phyloP scores from a whole-genome alignment of 768 basidiomycete species.

The Leccinum variicolor region DNA sequence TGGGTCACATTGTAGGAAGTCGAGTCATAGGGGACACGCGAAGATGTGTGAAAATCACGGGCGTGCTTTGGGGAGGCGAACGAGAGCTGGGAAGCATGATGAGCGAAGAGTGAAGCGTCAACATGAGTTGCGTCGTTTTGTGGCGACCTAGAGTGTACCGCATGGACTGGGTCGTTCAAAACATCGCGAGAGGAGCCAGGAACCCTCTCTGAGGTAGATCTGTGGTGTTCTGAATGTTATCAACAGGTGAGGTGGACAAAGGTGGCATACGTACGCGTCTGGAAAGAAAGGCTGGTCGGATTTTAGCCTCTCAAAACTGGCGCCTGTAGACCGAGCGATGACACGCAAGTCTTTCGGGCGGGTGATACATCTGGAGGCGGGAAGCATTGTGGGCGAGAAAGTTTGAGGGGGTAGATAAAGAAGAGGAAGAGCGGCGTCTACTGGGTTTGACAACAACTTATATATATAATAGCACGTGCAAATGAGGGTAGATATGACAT shows the following conservation, averaged over 20 bases:
- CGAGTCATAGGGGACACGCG: constrained; percentile 13
- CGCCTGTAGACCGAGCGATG: constrained; percentile 37
- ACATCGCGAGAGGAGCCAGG: not conserved
- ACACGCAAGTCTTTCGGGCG: constrained; percentile 35
- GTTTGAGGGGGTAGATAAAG: not conserved
- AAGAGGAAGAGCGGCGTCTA: not conserved
- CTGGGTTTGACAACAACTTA: not conserved
- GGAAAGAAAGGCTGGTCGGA: constrained; percentile 29
- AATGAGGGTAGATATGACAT: constrained; percentile 18
- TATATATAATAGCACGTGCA: not conserved
- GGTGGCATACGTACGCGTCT: constrained; percentile 35
- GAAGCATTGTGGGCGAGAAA: constrained; percentile 11
- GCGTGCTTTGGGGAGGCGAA: constrained; percentile 4
- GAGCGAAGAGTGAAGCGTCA: not conserved
- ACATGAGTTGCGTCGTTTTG: not conserved
- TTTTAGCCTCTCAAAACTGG: constrained; percentile 26
- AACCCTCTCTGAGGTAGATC: constrained; percentile 32
- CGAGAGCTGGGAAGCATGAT: not conserved
- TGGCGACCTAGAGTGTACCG: not conserved
- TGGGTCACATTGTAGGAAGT: constrained; percentile 25
- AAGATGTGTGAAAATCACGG: constrained; percentile 26
- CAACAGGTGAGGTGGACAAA: constrained; percentile 29
- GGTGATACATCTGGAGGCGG: constrained; percentile 35
- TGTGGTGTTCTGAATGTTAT: constrained; percentile 27
- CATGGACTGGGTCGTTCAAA: not conserved